Percentiles rank a stretch among this genome's conserved stretches.
These are phyloP conservation scores for Sphagnum fallax DNA, from an alignment of 228 moss, liverwort and hornwort genomes.

Conservation along the genomic window DNA sequence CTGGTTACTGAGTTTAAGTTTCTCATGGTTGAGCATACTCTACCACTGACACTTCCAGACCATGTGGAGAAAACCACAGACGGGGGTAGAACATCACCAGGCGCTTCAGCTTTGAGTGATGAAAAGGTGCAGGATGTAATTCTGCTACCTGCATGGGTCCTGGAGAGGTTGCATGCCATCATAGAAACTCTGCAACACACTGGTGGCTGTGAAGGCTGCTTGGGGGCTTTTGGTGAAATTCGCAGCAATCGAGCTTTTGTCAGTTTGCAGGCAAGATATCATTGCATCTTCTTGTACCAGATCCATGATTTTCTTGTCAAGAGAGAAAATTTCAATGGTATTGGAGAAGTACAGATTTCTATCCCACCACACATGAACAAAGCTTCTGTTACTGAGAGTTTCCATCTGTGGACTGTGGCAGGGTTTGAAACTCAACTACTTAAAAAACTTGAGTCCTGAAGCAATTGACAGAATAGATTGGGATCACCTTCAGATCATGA, in stretches of 20 bases:
- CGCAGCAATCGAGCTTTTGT: slow-evolving; percentile 57
- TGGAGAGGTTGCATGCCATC: slow-evolving; percentile 57
- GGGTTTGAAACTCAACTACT: slow-evolving; percentile 55
- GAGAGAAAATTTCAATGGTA: slow-evolving; percentile 1
- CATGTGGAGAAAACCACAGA: slow-evolving; percentile 1
- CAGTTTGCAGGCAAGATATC: slow-evolving; percentile 39
- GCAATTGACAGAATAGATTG: slow-evolving; percentile 69
- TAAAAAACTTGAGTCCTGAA: slow-evolving; percentile 47
- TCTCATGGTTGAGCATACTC: slow-evolving; percentile 17
- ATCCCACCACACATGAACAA: too few relatives aligned
- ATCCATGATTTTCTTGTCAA: neutral
- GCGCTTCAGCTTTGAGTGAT: neutral
- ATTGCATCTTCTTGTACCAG: neutral
- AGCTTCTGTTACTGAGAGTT: neutral
- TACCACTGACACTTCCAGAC: slow-evolving; percentile 8
- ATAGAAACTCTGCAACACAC: slow-evolving; percentile 50
- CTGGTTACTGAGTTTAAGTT: slow-evolving; percentile 25
- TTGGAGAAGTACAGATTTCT: neutral
- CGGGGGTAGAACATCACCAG: neutral
- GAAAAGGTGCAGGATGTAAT: neutral
- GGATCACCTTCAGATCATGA: slow-evolving; percentile 75
- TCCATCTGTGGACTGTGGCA: slow-evolving; percentile 19
- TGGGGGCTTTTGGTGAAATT: slow-evolving; percentile 67
- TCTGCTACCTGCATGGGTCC: slow-evolving; percentile 28
- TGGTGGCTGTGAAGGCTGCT: slow-evolving; percentile 49